Percentiles rank a stretch among this genome's conserved stretches.
These are phyloP conservation scores for Suillus americanus DNA, from an alignment of 768 basidiomycete genomes.

Conservation along the genomic window DNA sequence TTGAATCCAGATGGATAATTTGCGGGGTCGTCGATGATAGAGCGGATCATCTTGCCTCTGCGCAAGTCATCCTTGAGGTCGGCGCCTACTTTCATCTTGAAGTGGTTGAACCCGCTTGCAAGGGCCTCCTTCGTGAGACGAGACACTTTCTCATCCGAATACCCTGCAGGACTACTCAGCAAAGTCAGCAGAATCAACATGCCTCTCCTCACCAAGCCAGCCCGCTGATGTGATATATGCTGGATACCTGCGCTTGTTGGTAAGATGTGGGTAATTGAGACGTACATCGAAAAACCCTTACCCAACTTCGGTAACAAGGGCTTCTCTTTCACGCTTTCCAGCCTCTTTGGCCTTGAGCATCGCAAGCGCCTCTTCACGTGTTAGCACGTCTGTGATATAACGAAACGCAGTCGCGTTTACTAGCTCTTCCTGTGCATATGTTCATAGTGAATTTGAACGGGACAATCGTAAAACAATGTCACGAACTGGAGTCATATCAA, in stretches of 20 bases:
- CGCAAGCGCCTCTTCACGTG: slow-evolving; percentile 82
- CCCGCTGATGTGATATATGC: slow-evolving; percentile 94
- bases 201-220: slow-evolving; percentile 64
- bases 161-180: slow-evolving; percentile 47
- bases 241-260: slow-evolving; percentile 61
- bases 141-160: slow-evolving; percentile 89
- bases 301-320: slow-evolving; percentile 69
- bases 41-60: slow-evolving; percentile 85
- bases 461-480: neutral
- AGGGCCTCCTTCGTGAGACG: slow-evolving; percentile 86
- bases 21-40: slow-evolving; percentile 91
- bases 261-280: neutral
- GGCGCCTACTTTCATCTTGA: slow-evolving; percentile 98
- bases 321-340: slow-evolving; percentile 78
- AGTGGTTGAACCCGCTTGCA: slow-evolving; percentile 90
- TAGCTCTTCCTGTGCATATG: slow-evolving; percentile 62
- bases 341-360: slow-evolving; percentile 78
- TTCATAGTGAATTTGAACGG: neutral
- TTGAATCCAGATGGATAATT: slow-evolving; percentile 63
- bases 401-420: slow-evolving; percentile 77
- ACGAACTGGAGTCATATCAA: slow-evolving; percentile 80
- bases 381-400: slow-evolving; percentile 93
- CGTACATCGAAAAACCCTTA: slow-evolving; percentile 23
- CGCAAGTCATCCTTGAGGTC: slow-evolving; percentile 80
- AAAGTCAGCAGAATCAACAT: neutral